Base-by-base conservation (phyloP, 805 yeast genomes). In the Kregervanrija pseudodelftensis region DNA sequence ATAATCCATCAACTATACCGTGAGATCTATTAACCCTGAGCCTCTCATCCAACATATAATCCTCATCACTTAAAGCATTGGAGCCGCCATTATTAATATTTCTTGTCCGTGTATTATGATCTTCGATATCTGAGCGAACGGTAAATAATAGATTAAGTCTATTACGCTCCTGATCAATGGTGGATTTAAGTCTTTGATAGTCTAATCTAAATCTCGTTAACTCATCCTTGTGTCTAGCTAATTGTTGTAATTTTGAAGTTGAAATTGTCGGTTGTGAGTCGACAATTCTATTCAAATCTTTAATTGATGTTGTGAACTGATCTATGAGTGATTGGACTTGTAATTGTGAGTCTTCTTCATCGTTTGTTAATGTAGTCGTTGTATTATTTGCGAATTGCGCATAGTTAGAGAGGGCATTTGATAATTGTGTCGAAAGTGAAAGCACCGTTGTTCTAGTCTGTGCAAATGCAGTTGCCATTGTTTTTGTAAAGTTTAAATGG, bases 41-140 rank as follows among this genome's bases (percentile, higher is more conserved):
- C 8, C 87, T 65, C 64, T 91, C 99, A 47, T 84, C 80, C 45
- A 83, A 72, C 60, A 86, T 80, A 61, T 91, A 91, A 10, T 52
- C 57, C 14, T 57, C 62, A 28, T 52, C 59, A 38, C 44, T 47
- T 4, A 50, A 55, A 1, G 48, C 46, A 11, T 42, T 52, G 46
- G 54, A 45, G 13, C 22, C 31, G 2, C 30, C 36, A 13, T 15
- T 36, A 11, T 31, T 14, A 13, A 37, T 38, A 11, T 30, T 33
- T 14, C 39, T 57, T 7, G 73, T 61, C 39, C 74, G 66, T 39
- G 57, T 48, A 40, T 80, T 74, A 58, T 80, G 86, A 30, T 79
- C 77, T 44, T 83, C 82, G 39, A 91, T 83, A 59, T 91, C 97
- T 13, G 79, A 72, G 52, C 90, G 76, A 14, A 91, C 95, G 47